Conservation (phyloP, 2,329 filamentous ascomycete species). For the Cryphonectria parasitica region DNA sequence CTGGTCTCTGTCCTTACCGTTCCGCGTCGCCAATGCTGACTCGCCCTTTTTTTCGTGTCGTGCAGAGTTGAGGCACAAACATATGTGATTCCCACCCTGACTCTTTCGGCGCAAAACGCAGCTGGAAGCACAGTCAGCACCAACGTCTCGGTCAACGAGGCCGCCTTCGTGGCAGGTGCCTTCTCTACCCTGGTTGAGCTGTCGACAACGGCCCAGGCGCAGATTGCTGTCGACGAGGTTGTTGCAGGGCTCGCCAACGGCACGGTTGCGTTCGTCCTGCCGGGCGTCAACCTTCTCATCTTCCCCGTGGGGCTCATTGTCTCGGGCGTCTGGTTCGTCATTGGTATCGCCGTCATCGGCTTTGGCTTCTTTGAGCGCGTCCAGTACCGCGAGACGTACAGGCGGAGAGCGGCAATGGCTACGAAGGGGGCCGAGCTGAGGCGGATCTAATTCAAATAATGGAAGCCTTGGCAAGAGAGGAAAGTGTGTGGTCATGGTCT, state of each 20-base stretch:
- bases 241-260: constrained; percentile 51
- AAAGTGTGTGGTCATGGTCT: not conserved
- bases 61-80: constrained; percentile 61
- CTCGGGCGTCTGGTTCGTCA: constrained; percentile 62
- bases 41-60: not conserved
- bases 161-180: constrained; percentile 71
- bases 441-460: constrained; percentile 36
- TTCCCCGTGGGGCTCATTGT: constrained; percentile 73
- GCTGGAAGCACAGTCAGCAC: constrained; percentile 59
- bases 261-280: constrained; percentile 68
- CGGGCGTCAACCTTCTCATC: constrained; percentile 69
- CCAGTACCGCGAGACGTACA: constrained; percentile 67
- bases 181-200: constrained; percentile 63
- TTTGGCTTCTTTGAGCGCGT: constrained; percentile 70
- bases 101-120: constrained; percentile 61
- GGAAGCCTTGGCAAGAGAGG: not conserved
- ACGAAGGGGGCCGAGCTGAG: constrained; percentile 38
- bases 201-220: constrained; percentile 54
- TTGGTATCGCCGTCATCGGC: constrained; percentile 62
- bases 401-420: constrained; percentile 51
- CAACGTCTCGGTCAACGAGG: constrained; percentile 70
- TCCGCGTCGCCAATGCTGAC: constrained; percentile 21
- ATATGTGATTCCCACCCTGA: constrained; percentile 70
- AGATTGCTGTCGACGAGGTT: constrained; percentile 53
- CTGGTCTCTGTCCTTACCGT: not conserved